These are phyloP conservation scores for bread wheat (Triticum aestivum) DNA, from an alignment of 176 grass and related monocot species.

Conservation along the genomic window IWGSC_CS_RefSeq_v2.1 NC_057807.1:554789672-554790171, in stretches of 20 bases:
- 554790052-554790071: slow-evolving; percentile 79
- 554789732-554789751: slow-evolving; percentile 63
- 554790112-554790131: slow-evolving; percentile 84
- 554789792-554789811: slow-evolving; percentile 57
- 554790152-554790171: slow-evolving; percentile 82
- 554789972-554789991: slow-evolving; percentile 61
- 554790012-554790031: slow-evolving; percentile 34
- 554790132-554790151: slow-evolving; percentile 78
- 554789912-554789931: slow-evolving; percentile 65
- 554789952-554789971: slow-evolving; percentile 87
- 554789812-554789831: slow-evolving; percentile 76
- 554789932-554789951: slow-evolving; percentile 66
- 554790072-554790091: slow-evolving; percentile 49
- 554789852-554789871: slow-evolving; percentile 47
- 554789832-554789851: slow-evolving; percentile 66
- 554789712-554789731: slow-evolving; percentile 79
- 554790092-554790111: slow-evolving; percentile 59
- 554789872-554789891: slow-evolving; percentile 46
- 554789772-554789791: slow-evolving; percentile 65
- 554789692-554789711: slow-evolving; percentile 94
- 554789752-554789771: slow-evolving; percentile 66
- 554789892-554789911: slow-evolving; percentile 98
- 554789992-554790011: slow-evolving; percentile 35
- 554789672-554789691: slow-evolving; percentile 86
- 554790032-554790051: slow-evolving; percentile 36